These are phyloP conservation scores for Xylaria palmicola DNA, from an alignment of 495 filamentous ascomycete genomes.

Conservation along the genomic window DNA sequence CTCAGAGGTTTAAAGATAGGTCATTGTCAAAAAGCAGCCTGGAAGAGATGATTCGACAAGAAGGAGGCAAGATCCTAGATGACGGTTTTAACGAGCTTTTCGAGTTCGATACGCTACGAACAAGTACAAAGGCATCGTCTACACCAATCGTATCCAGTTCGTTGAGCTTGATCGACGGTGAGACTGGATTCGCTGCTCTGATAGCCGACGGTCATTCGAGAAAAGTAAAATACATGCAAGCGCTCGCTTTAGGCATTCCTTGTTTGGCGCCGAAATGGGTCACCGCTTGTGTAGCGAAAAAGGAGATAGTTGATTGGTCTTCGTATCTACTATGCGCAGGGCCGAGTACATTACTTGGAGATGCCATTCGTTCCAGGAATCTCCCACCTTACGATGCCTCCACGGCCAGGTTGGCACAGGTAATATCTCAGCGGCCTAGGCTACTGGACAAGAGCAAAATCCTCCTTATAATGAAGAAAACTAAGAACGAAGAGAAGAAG, in stretches of 20 bases:
- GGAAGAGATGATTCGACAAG: slow-evolving; percentile 45
- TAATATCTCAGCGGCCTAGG: slow-evolving; percentile 57
- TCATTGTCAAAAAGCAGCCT: slow-evolving; percentile 48
- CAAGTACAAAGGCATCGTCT: slow-evolving; percentile 17
- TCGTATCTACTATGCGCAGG: slow-evolving; percentile 86
- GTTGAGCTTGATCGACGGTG: slow-evolving; percentile 27
- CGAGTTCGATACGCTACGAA: slow-evolving; percentile 43
- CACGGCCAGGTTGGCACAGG: slow-evolving; percentile 54
- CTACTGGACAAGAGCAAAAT: slow-evolving; percentile 67
- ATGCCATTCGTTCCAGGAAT: slow-evolving; percentile 72
- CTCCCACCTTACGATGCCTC: slow-evolving; percentile 59
- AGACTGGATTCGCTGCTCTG: slow-evolving; percentile 72
- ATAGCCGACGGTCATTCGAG: slow-evolving; percentile 86
- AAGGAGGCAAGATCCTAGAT: slow-evolving; percentile 72
- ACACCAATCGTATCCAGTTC: slow-evolving; percentile 20
- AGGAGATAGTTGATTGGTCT: slow-evolving; percentile 66
- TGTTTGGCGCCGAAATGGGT: slow-evolving; percentile 83
- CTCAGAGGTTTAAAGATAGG: slow-evolving; percentile 53
- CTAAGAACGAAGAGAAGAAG: slow-evolving; percentile 60
- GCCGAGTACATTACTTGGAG: slow-evolving; percentile 70
- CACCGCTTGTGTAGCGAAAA: slow-evolving; percentile 62
- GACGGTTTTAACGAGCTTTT: slow-evolving; percentile 87
- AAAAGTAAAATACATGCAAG: slow-evolving; percentile 93
- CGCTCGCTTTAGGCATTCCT: slow-evolving; percentile 84
- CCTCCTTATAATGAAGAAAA: slow-evolving; percentile 71